Evolutionary conservation across 257 asterid genomes (phyloP).

Genomic region (Salvia splendens): DNA sequence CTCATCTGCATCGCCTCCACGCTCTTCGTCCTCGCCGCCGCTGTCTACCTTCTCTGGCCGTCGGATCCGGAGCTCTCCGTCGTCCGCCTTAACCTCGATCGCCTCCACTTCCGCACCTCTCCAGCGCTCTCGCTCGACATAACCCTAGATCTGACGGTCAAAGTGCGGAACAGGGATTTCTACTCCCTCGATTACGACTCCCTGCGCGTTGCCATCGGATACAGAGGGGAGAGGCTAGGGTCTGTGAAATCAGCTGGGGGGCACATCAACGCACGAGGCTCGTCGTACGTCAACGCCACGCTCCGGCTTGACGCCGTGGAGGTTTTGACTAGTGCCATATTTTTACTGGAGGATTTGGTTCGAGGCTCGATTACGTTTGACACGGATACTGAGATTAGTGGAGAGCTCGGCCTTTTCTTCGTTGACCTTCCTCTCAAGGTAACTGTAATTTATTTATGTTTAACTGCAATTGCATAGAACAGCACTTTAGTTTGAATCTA

Average conservation of each 20-base stretch:
- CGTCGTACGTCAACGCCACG: slow-evolving; percentile 67
- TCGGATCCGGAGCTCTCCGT: slow-evolving; percentile 74
- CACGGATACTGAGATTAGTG: slow-evolving; percentile 60
- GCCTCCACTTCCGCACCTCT: slow-evolving; percentile 46
- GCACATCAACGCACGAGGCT: slow-evolving; percentile 54
- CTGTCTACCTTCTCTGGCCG: slow-evolving; percentile 68
- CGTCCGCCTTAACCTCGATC: slow-evolving; percentile 54
- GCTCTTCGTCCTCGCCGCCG: slow-evolving; percentile 50
- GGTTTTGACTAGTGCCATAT: slow-evolving; percentile 50
- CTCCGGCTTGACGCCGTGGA: slow-evolving; percentile 61
- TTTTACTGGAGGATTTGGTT: slow-evolving; percentile 64
- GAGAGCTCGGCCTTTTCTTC: slow-evolving; percentile 61
- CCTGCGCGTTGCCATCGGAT: slow-evolving; percentile 53
- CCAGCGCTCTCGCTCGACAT: slow-evolving; percentile 62
- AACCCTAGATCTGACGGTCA: slow-evolving; percentile 61
- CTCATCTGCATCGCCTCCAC: slow-evolving; percentile 37
- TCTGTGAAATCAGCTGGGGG: slow-evolving; percentile 57
- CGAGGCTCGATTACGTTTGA: slow-evolving; percentile 63
- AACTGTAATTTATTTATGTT: slow-evolving; percentile 2
- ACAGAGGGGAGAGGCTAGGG: slow-evolving; percentile 74
- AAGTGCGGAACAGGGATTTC: slow-evolving; percentile 66
- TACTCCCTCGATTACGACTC: slow-evolving; percentile 64
- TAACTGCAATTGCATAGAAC: neutral
- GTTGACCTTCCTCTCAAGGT: slow-evolving; percentile 73
- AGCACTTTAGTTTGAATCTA: slow-evolving; percentile 1